Evolutionary conservation across 768 basidiomycete genomes (phyloP).

Genomic region (Panellus pusillus): DNA sequence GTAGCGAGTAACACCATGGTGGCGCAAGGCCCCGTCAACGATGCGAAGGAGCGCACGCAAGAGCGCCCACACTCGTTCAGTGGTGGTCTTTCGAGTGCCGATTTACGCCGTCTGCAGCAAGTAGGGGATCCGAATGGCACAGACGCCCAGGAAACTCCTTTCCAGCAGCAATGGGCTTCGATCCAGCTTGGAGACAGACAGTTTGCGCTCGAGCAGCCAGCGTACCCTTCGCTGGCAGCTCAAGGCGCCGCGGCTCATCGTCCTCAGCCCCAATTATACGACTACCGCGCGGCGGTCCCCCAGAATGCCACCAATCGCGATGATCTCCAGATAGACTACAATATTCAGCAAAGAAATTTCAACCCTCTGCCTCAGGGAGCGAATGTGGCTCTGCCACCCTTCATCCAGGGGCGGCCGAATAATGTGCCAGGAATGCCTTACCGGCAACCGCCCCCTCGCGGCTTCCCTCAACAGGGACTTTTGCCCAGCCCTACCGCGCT

Average conservation of each 20-base stretch:
- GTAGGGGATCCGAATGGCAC: slow-evolving; percentile 43
- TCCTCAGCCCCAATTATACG: slow-evolving; percentile 51
- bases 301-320: slow-evolving; percentile 41
- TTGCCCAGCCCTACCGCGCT: slow-evolving; percentile 55
- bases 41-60: slow-evolving; percentile 53
- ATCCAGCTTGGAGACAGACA: slow-evolving; percentile 52
- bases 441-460: slow-evolving; percentile 58
- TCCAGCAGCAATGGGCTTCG: slow-evolving; percentile 52
- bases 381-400: slow-evolving; percentile 43
- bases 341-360: slow-evolving; percentile 57
- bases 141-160: slow-evolving; percentile 26
- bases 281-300: slow-evolving; percentile 44
- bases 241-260: slow-evolving; percentile 48
- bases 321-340: slow-evolving; percentile 56
- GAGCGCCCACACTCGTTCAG: slow-evolving; percentile 83
- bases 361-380: slow-evolving; percentile 41
- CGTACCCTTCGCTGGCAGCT: slow-evolving; percentile 69
- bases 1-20: slow-evolving; percentile 58
- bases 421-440: slow-evolving; percentile 52
- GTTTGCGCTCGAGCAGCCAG: slow-evolving; percentile 42
- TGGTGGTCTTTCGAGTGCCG: slow-evolving; percentile 71
- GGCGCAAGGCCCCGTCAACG: slow-evolving; percentile 54
- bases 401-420: slow-evolving; percentile 52
- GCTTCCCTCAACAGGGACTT: slow-evolving; percentile 54
- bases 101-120: slow-evolving; percentile 74